Base-by-base conservation (phyloP, 306 rosid genomes). In the Quercus cerris region DNA sequence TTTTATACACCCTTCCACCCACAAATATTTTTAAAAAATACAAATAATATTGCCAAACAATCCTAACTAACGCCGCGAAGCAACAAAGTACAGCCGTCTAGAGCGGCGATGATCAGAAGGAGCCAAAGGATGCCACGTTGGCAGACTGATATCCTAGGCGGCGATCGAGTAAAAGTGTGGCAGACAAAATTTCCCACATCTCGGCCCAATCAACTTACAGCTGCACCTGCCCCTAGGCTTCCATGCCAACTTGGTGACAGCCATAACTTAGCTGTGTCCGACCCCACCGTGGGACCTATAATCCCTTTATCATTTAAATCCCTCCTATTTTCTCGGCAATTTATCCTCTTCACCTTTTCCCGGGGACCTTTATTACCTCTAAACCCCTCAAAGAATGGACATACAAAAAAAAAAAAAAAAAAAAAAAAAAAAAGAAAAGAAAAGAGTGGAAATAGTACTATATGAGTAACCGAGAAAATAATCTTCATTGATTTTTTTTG, bases 211-310 rank as follows among this genome's bases (percentile, higher is more conserved):
- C 79, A 84, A 68, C 55, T 13, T 30, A 82, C 75, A 77, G 44
- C 66, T 9, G 72, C 72, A 35, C 46, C 3, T 66, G 8, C 46
- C 2, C 12, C 12, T 41, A n/a, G 54, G 52, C 52, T 49, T 30
- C 28, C 61, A 64, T 68, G 84, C 83, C 82, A 87, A 81, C 89
- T 75, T 79, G 86, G 85, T 86, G 84, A 86, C 93, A 91, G 85
- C 89, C 78, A 30, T 35, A 30, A 73, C 25, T 81, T 82, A 87
- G 90, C 90, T 91, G 88, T 89, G 33, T 63, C 4, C 5, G 88
- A 61, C 84, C 90, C 89, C 78, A 63, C 85, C 31, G 17, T 0
- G 73, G 75, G 80, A 4, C 72, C 80, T 35, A 19, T 57, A 13
- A 22, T n/a, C 23, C 28, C 67, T 41, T 41, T 41, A 41, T 41